Conservation (phyloP, 148 eudicot species). For the Limonium bicolor region DNA sequence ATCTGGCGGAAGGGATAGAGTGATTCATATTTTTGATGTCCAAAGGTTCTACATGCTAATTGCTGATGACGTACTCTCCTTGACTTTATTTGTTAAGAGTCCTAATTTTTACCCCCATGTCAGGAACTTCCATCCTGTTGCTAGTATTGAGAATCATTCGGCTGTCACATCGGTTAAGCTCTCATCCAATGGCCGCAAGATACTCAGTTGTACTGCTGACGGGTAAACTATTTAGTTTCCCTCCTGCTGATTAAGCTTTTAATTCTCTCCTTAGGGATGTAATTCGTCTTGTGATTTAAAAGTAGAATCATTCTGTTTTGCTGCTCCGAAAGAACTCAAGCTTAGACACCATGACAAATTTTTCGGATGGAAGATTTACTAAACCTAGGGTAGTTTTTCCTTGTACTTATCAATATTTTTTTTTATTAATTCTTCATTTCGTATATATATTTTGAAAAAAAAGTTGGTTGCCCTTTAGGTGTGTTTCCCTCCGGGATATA, state of each 20-base stretch:
- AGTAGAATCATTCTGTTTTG: no score
- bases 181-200: slow-evolving; percentile 15
- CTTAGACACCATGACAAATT: no score
- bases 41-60: slow-evolving; percentile 24
- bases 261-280: not conserved
- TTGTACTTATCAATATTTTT: not conserved
- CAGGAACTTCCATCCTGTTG: slow-evolving; percentile 35
- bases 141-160: slow-evolving; percentile 27
- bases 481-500: slow-evolving; percentile 16
- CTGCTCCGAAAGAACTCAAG: no score
- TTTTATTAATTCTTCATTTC: no score
- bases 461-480: slow-evolving; percentile 11
- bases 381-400: not conserved
- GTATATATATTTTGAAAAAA: no score
- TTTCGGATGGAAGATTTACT: no score
- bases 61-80: no score
- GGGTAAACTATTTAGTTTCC: slow-evolving; percentile 13
- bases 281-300: no score
- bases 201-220: slow-evolving; percentile 30
- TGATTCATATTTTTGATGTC: slow-evolving; percentile 31
- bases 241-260: not conserved
- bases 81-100: no score
- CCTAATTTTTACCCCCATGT: no score
- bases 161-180: slow-evolving; percentile 27
- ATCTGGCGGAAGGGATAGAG: slow-evolving; percentile 31